Conservation (phyloP, 192 early-diverging fungal species). For the Coemansia sp. region DNA sequence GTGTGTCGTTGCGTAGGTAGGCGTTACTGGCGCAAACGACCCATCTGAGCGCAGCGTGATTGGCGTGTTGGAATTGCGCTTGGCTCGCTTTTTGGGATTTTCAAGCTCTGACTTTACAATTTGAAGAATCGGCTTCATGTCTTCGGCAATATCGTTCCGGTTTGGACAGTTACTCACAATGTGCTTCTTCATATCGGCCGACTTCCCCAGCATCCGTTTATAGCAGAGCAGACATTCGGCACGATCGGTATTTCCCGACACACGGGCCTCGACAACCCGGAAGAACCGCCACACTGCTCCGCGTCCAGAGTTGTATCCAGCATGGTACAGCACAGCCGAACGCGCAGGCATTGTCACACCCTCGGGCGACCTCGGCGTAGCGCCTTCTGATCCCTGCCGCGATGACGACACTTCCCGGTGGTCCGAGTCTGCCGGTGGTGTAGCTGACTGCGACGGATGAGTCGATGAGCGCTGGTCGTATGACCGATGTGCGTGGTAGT, state of each 20-base stretch:
- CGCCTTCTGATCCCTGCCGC: constrained; percentile 7
- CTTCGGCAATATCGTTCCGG: constrained; percentile 29
- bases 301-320: constrained; percentile 47
- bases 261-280: constrained; percentile 42
- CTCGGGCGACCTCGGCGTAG: constrained; percentile 6
- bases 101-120: constrained; percentile 48
- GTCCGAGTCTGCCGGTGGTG: not conserved
- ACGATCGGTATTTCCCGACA: constrained; percentile 53
- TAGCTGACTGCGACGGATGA: constrained; percentile 20
- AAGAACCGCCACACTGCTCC: constrained; percentile 54
- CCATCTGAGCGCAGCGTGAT: constrained; percentile 45
- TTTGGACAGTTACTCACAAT: constrained; percentile 47
- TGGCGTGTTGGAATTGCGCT: constrained; percentile 48
- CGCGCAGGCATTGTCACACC: constrained; percentile 44
- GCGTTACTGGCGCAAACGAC: constrained; percentile 32
- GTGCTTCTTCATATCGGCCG: constrained; percentile 54
- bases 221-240: constrained; percentile 52
- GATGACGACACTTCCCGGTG: not conserved
- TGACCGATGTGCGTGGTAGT: not conserved
- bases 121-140: constrained; percentile 48
- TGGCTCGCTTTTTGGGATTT: constrained; percentile 54
- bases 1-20: constrained; percentile 7
- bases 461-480: constrained; percentile 15
- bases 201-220: constrained; percentile 54
- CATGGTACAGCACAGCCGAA: constrained; percentile 44